phyloP scores from a whole-genome alignment of 2,329 filamentous ascomycete genomes.

The Cordyceps militaris region DNA sequence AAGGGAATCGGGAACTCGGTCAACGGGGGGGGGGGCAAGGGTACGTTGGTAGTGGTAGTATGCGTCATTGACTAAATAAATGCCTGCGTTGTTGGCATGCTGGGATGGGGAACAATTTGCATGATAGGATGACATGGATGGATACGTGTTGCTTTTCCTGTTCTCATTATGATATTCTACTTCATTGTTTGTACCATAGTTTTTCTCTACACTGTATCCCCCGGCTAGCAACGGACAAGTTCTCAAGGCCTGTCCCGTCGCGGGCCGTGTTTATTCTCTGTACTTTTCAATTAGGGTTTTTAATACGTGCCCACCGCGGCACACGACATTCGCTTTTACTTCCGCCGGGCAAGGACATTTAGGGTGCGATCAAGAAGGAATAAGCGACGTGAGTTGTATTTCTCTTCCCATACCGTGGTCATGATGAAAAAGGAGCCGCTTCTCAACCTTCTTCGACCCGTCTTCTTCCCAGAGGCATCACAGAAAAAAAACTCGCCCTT shows the following conservation, averaged over 20 bases:
- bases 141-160: neutral
- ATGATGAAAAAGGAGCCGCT: neutral
- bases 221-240: neutral
- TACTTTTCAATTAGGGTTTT: neutral
- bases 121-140: constrained; percentile 8
- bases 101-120: neutral
- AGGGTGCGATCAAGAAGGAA: neutral
- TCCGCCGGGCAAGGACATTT: neutral
- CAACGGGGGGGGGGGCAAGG: neutral
- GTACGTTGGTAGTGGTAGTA: too few species aligned
- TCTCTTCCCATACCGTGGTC: neutral
- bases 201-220: neutral
- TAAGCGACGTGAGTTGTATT: neutral
- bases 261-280: neutral
- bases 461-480: neutral
- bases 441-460: neutral
- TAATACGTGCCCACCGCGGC: neutral
- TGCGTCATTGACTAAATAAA: too few species aligned
- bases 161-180: neutral
- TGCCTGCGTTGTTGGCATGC: neutral
- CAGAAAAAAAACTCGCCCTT: neutral
- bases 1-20: neutral
- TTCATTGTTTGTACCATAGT: neutral
- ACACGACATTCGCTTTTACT: neutral
- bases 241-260: neutral